These are phyloP conservation scores for Hypoxylon sp. DNA, from an alignment of 2,329 filamentous ascomycete species.

Conservation along the genomic window DNA sequence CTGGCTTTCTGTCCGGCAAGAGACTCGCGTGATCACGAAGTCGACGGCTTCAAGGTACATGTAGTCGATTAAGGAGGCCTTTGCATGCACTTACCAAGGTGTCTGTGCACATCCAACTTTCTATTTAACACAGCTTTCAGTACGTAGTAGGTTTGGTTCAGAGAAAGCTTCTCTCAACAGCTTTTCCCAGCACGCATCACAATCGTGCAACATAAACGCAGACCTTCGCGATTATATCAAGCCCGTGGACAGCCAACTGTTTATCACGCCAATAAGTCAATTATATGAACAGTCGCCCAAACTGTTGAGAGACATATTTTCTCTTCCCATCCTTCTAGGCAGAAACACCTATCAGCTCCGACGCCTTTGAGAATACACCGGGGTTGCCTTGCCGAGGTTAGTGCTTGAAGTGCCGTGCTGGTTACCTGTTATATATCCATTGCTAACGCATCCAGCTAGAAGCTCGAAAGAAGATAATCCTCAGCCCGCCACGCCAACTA, in stretches of 20 bases:
- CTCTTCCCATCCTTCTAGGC: background rate
- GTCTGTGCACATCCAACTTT: too few species aligned
- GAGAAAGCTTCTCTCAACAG: too few species aligned
- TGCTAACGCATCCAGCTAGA: background rate
- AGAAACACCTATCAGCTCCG: background rate
- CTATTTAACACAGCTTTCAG: too few species aligned
- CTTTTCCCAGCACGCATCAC: too few species aligned
- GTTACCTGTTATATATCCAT: background rate
- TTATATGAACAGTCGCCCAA: background rate
- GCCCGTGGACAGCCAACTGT: background rate
- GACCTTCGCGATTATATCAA: background rate
- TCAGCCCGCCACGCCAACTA: background rate
- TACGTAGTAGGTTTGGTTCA: too few species aligned
- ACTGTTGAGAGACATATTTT: background rate
- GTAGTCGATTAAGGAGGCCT: too few species aligned
- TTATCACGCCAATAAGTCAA: background rate
- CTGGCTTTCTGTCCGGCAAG: constrained; percentile 3
- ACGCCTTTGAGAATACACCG: background rate
- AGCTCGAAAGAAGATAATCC: background rate
- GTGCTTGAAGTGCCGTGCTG: background rate
- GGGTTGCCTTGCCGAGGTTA: background rate
- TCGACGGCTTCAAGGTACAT: background rate
- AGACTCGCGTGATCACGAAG: constrained; percentile 7
- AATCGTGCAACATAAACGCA: too few species aligned
- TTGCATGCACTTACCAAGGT: too few species aligned